Base-by-base conservation (phyloP, 129 eudicot genomes). In the Rutidosis leptorrhynchoides region DNA sequence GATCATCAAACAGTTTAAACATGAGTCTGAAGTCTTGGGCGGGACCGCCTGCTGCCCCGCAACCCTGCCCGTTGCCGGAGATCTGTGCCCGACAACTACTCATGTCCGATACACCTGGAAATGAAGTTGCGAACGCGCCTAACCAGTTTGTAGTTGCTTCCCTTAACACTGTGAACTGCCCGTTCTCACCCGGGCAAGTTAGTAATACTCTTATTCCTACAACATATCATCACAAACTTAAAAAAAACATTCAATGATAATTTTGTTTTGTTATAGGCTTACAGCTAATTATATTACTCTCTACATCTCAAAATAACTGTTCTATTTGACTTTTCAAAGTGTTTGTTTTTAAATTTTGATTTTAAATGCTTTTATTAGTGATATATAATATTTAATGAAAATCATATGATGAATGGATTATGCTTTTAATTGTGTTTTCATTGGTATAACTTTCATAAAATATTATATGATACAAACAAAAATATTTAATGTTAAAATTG, bases 41-140 rank as follows among this genome's bases (percentile, higher is more conserved):
- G 2, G 96, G 88, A 33, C 98, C 98, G 0, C 83, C 81, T 7
- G 69, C 74, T 2, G 84, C 87, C 57, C 83, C 89, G 58, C 98
- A 88, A 1, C 84, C 96, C 26, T 77, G 89, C 49, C 79, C 84
- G 16, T 46, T 64, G 77, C 69, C 69, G 6, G 80, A 64, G 52
- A 86, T 73, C 55, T 83, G 88, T 10, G 86, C 56, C 45, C 76
- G 83, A 27, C 96, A 88, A 33, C 62, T 67, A 25, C 74, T 67
- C 70, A 92, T 56, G 52, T 88, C 83, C 4, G 85, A 76, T 21
- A 78, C 66, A 57, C 95, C 95, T 25, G 78, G 70, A 33, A 88
- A 79, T 10, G 77, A 75, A 65, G 85, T 80, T 2, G 77, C 70
- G 33, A 74, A 92, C 42, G 77, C 60, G 2, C 98, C 98, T 3